Evolutionary conservation across 2,329 filamentous ascomycete genomes (phyloP).

Genomic region (Gliomastix tumulicola): DNA sequence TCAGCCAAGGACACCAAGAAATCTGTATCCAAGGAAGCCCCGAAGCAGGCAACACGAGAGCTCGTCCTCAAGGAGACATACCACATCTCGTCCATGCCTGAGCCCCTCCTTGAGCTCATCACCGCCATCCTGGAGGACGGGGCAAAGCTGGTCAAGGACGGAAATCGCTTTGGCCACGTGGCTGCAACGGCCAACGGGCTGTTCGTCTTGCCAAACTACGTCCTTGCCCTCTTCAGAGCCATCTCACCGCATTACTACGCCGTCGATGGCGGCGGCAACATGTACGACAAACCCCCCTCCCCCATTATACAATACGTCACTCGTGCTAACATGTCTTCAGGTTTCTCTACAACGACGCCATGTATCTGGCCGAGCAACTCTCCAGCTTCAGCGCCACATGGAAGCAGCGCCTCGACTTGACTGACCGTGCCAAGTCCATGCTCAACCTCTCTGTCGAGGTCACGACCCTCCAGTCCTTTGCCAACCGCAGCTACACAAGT

Average conservation of each 20-base stretch:
- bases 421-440: slow-evolving; percentile 41
- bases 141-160: slow-evolving; percentile 48
- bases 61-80: slow-evolving; percentile 80
- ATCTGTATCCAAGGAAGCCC: too few relatives aligned
- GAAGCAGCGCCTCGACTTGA: slow-evolving; percentile 46
- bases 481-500: slow-evolving; percentile 52
- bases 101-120: slow-evolving; percentile 65
- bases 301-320: slow-evolving; percentile 2
- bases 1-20: too few relatives aligned
- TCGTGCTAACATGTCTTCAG: slow-evolving; percentile 20
- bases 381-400: slow-evolving; percentile 39
- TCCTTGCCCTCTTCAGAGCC: slow-evolving; percentile 73
- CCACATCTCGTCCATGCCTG: slow-evolving; percentile 80
- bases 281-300: slow-evolving; percentile 34
- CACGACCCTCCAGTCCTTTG: slow-evolving; percentile 51
- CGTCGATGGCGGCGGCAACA: slow-evolving; percentile 53
- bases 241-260: slow-evolving; percentile 70
- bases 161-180: slow-evolving; percentile 49
- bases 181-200: slow-evolving; percentile 61
- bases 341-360: slow-evolving; percentile 62
- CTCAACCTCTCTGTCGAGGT: slow-evolving; percentile 54
- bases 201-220: slow-evolving; percentile 64
- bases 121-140: slow-evolving; percentile 53
- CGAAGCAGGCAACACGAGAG: slow-evolving; percentile 42
- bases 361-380: slow-evolving; percentile 53